A percentile compares a stretch with the other conserved stretches of the same genome.
Conservation (phyloP, 768 basidiomycete species). For the Xerocomus spinulosus region DNA sequence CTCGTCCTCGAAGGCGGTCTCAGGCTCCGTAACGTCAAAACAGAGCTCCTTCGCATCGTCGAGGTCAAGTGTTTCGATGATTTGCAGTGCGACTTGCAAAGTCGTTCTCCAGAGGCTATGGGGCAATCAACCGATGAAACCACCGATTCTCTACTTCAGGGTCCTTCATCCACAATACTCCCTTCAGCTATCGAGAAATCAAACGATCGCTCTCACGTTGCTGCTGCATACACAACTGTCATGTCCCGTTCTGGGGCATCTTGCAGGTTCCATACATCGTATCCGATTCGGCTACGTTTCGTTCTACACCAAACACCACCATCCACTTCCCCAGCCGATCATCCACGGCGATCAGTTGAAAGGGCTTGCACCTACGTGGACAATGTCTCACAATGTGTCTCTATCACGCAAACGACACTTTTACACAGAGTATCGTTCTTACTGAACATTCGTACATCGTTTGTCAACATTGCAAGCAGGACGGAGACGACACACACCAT, state of each 20-base stretch:
- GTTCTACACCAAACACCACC: conserved; percentile 65
- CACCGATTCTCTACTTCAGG: conserved; percentile 21
- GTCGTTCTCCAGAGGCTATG: conserved; percentile 21
- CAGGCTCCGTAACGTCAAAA: conserved; percentile 73
- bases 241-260: conserved; percentile 87
- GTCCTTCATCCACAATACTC: conserved; percentile 29
- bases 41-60: conserved; percentile 69
- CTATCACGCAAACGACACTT: conserved; percentile 77
- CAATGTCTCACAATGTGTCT: conserved; percentile 60
- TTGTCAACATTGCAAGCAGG: conserved; percentile 64
- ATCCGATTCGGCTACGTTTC: conserved; percentile 72
- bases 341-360: conserved; percentile 40
- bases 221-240: conserved; percentile 46
- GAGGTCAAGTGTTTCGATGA: conserved; percentile 47
- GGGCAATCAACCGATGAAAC: conserved; percentile 11
- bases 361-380: conserved; percentile 46
- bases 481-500: conserved; percentile 65
- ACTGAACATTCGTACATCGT: conserved; percentile 68
- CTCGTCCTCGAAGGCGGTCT: conserved; percentile 67
- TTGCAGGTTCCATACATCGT: conserved; percentile 80
- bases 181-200: conserved; percentile 25
- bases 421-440: conserved; percentile 81
- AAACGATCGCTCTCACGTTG: conserved; percentile 33
- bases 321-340: conserved; percentile 45
- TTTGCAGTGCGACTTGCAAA: conserved; percentile 30